Evolutionary conservation across 2,329 filamentous ascomycete species (phyloP).

Genomic region (Pseudogymnoascus sp.): DNA sequence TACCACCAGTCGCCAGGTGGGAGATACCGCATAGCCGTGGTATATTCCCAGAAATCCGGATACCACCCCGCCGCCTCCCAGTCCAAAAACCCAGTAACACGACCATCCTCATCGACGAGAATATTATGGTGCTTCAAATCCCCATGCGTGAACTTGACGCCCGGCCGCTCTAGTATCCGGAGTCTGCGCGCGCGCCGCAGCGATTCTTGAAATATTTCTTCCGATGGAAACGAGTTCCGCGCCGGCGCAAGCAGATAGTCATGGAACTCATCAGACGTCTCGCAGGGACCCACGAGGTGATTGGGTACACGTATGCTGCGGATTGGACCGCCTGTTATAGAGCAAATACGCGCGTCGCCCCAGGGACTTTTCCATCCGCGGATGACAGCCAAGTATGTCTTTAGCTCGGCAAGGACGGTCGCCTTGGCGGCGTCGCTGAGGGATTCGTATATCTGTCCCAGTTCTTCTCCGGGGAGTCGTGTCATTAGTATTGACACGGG

Average conservation of each 20-base stretch:
- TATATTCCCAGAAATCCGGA: constrained; percentile 32
- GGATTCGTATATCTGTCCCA: constrained; percentile 26
- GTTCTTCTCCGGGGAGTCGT: constrained; percentile 30
- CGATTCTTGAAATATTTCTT: constrained; percentile 13
- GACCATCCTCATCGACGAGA: constrained; percentile 30
- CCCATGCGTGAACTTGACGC: constrained; percentile 39
- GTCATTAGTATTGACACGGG: constrained; percentile 36
- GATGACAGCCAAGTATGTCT: constrained; percentile 29
- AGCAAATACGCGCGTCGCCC: constrained; percentile 16
- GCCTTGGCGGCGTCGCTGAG: constrained; percentile 26
- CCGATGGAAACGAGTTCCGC: constrained; percentile 10
- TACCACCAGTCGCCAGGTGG: constrained; percentile 19
- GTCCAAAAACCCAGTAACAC: constrained; percentile 37
- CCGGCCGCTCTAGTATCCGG: constrained; percentile 15
- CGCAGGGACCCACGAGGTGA: constrained; percentile 17
- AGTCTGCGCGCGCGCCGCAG: constrained; percentile 14
- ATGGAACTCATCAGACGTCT: constrained; percentile 19
- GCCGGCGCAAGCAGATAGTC: constrained; percentile 18
- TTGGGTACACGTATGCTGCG: constrained; percentile 19
- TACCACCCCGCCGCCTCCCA: constrained; percentile 43
- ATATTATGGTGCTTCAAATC: constrained; percentile 42
- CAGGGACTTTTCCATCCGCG: constrained; percentile 29
- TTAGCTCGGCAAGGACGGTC: constrained; percentile 31
- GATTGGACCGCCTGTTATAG: constrained; percentile 19
- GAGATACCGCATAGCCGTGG: constrained; percentile 18